Percentiles rank a stretch among this genome's conserved stretches.
phyloP scores from a whole-genome alignment of 2,329 filamentous ascomycete genomes.

The Nemania serpens region DNA sequence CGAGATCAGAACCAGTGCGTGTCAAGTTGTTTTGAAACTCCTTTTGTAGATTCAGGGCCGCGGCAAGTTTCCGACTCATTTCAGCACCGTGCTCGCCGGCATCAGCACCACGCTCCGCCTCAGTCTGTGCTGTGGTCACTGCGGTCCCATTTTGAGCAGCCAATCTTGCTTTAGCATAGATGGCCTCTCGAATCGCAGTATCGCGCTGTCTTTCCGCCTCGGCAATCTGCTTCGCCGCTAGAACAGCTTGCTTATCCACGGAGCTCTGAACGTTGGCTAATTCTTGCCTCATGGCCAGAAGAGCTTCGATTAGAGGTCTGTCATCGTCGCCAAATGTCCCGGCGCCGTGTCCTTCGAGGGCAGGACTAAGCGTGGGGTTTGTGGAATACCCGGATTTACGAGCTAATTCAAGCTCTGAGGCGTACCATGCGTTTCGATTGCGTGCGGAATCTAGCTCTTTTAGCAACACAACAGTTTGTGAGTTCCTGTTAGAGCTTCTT shows the following conservation, averaged over 20 bases:
- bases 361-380: conserved; percentile 69
- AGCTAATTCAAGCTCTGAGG: conserved; percentile 89
- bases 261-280: conserved; percentile 86
- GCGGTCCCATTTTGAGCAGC: conserved; percentile 75
- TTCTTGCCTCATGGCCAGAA: conserved; percentile 89
- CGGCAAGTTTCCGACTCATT: conserved; percentile 80
- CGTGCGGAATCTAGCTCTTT: conserved; percentile 86
- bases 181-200: conserved; percentile 89
- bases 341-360: conserved; percentile 74
- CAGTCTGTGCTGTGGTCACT: conserved; percentile 62
- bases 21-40: conserved; percentile 82
- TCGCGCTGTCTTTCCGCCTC: conserved; percentile 95
- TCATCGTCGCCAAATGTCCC: conserved; percentile 92
- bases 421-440: conserved; percentile 94
- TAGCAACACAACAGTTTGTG: conserved; percentile 73
- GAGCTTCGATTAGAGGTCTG: conserved; percentile 86
- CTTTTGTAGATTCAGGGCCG: conserved; percentile 75
- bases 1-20: conserved; percentile 69
- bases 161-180: conserved; percentile 91
- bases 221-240: conserved; percentile 86
- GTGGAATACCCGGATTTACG: conserved; percentile 86
- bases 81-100: conserved; percentile 67
- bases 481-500: conserved; percentile 63
- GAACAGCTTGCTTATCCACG: conserved; percentile 83
- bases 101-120: conserved; percentile 63